Conservation (phyloP, 2,329 filamentous ascomycete species). For the Lachnellula occidentalis region DNA sequence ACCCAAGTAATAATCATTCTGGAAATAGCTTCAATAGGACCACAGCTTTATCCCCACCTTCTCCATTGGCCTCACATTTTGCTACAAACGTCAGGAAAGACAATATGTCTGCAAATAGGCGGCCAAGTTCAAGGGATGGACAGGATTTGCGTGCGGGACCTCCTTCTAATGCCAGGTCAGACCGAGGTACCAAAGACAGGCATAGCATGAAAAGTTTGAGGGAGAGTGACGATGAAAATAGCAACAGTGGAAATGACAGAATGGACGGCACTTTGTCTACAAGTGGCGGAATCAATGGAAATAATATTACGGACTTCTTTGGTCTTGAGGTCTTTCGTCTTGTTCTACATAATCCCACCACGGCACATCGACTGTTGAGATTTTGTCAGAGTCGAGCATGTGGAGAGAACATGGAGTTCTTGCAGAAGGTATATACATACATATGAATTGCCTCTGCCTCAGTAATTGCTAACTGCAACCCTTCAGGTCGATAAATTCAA, state of each 20-base stretch:
- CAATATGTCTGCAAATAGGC: background rate
- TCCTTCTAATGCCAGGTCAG: background rate
- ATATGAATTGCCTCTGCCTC: background rate
- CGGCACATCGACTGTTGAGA: slow-evolving; percentile 41
- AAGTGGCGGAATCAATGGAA: background rate
- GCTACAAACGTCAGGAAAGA: background rate
- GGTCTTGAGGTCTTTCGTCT: slow-evolving; percentile 45
- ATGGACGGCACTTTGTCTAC: background rate
- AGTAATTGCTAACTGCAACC: background rate
- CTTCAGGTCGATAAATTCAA: slow-evolving; percentile 40
- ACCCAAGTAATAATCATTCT: background rate
- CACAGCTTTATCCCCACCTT: background rate
- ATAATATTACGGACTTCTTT: slow-evolving; percentile 41
- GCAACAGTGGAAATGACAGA: background rate
- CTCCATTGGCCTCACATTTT: background rate
- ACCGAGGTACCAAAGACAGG: background rate
- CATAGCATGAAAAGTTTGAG: background rate
- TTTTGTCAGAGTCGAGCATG: slow-evolving; percentile 45
- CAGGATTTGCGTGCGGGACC: background rate
- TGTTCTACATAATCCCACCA: slow-evolving; percentile 44
- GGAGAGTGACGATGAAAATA: background rate
- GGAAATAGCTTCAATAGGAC: background rate
- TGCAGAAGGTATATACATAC: slow-evolving; percentile 40
- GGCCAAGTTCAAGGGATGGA: background rate
- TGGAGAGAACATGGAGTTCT: slow-evolving; percentile 46